A percentile compares a stretch with the other conserved stretches of the same genome.
These are phyloP conservation scores for Starmera dryadoides DNA, from an alignment of 805 yeast genomes.

Conservation along the genomic window DNA sequence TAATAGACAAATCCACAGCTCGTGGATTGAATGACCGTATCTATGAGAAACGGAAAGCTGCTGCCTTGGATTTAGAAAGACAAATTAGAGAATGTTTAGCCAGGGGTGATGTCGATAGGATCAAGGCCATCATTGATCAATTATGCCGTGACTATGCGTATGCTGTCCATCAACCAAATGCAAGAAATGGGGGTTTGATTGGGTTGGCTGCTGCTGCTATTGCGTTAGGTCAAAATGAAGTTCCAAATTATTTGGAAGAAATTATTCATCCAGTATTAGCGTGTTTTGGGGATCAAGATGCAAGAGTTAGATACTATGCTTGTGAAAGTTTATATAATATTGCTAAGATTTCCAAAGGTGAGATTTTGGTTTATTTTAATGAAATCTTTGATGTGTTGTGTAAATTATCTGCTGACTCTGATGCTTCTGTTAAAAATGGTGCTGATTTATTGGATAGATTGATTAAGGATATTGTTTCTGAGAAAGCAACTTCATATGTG, in stretches of 20 bases:
- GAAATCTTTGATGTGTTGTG: conserved; percentile 93
- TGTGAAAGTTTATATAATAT: conserved; percentile 94
- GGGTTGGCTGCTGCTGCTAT: conserved; percentile 95
- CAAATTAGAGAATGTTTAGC: conserved; percentile 63
- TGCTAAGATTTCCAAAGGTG: conserved; percentile 95
- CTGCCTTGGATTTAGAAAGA: conserved; percentile 74
- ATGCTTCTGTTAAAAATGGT: conserved; percentile 87
- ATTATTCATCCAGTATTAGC: conserved; percentile 91
- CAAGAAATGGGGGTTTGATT: conserved; percentile 91
- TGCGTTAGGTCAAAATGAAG: conserved; percentile 79
- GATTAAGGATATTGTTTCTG: conserved; percentile 91
- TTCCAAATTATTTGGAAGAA: conserved; percentile 74
- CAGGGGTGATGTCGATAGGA: conserved; percentile 51
- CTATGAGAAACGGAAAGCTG: conserved; percentile 71
- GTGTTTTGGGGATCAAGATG: conserved; percentile 94
- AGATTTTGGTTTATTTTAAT: conserved; percentile 82
- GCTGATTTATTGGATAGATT: conserved; percentile 88
- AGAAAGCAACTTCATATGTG: conserved; percentile 83
- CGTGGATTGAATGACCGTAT: conserved; percentile 68
- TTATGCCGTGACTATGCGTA: conserved; percentile 72
- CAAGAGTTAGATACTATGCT: conserved; percentile 94
- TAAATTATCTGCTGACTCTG: conserved; percentile 83
- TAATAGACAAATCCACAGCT: conserved; percentile 51
- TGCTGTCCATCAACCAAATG: conserved; percentile 77
- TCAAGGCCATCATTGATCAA: conserved; percentile 61